Evolutionary conservation across 176 grass and related monocot genomes (phyloP).

Genomic region (Leersia perrieri): DNA sequence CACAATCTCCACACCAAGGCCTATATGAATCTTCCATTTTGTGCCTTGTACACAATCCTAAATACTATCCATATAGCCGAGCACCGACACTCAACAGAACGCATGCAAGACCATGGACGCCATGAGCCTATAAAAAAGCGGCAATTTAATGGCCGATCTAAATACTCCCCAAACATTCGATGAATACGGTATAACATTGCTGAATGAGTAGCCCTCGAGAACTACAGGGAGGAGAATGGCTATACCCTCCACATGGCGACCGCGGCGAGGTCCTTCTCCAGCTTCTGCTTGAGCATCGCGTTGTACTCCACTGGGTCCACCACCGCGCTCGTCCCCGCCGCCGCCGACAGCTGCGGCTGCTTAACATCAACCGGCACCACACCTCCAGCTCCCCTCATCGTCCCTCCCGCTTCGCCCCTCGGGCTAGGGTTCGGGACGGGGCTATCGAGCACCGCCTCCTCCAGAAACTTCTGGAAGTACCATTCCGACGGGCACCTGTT

Average conservation of each 20-base stretch:
- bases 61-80: too few relatives aligned
- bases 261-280: conserved; percentile 81
- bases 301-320: conserved; percentile 74
- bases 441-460: conserved; percentile 62
- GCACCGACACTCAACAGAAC: not conserved
- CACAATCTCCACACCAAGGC: not conserved
- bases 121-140: not conserved
- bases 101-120: conserved; percentile 1
- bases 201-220: not conserved
- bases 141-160: not conserved
- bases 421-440: conserved; percentile 15
- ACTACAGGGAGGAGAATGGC: not conserved
- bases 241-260: conserved; percentile 90
- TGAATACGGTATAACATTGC: not conserved
- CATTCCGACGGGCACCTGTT: conserved; percentile 82
- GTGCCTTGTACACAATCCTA: not conserved
- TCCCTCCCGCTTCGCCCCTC: not conserved
- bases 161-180: not conserved
- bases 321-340: not conserved
- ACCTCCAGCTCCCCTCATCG: not conserved
- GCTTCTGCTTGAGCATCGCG: conserved; percentile 81
- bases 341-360: not conserved
- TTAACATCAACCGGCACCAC: conserved; percentile 36
- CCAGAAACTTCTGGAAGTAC: conserved; percentile 95
- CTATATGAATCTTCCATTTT: not conserved